Conservation (phyloP, 2,329 filamentous ascomycete genomes). For the Ophiostoma australiae region DNA sequence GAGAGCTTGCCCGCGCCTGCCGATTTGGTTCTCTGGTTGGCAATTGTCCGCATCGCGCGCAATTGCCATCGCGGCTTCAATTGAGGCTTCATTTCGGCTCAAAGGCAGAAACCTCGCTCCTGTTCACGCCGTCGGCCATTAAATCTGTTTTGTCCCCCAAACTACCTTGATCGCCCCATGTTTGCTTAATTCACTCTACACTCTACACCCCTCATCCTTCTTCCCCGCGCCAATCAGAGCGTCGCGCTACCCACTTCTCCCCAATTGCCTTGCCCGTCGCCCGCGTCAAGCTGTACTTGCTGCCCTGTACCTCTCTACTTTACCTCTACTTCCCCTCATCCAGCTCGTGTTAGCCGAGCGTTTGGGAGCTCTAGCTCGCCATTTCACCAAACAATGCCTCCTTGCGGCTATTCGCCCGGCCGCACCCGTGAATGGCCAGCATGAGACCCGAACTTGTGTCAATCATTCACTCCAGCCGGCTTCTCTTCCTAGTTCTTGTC, state of each 20-base stretch:
- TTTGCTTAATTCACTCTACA: not conserved
- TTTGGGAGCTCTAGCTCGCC: slow-evolving; percentile 5
- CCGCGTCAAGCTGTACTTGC: slow-evolving; percentile 7
- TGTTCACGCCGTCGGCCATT: not conserved
- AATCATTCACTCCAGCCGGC: not conserved
- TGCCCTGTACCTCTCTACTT: not conserved
- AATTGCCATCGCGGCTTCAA: not conserved
- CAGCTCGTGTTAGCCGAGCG: slow-evolving; percentile 13
- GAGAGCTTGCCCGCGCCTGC: not conserved
- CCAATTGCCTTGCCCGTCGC: not conserved
- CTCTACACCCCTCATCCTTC: not conserved
- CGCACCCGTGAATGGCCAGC: slow-evolving; percentile 17
- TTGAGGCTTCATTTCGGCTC: not conserved
- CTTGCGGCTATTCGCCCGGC: slow-evolving; percentile 7
- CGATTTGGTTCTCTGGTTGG: not conserved
- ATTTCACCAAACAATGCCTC: slow-evolving; percentile 1
- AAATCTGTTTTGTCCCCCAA: not conserved
- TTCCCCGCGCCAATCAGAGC: slow-evolving; percentile 2
- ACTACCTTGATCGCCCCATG: slow-evolving; percentile 2
- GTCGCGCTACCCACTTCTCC: slow-evolving; percentile 7
- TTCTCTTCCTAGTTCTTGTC: not conserved
- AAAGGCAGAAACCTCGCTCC: not conserved
- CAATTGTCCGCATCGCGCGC: not conserved
- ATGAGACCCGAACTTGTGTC: slow-evolving; percentile 3
- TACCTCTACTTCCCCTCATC: slow-evolving; percentile 14